Conservation (phyloP, 208 protist genomes). For the Crithidia fasciculata region DNA sequence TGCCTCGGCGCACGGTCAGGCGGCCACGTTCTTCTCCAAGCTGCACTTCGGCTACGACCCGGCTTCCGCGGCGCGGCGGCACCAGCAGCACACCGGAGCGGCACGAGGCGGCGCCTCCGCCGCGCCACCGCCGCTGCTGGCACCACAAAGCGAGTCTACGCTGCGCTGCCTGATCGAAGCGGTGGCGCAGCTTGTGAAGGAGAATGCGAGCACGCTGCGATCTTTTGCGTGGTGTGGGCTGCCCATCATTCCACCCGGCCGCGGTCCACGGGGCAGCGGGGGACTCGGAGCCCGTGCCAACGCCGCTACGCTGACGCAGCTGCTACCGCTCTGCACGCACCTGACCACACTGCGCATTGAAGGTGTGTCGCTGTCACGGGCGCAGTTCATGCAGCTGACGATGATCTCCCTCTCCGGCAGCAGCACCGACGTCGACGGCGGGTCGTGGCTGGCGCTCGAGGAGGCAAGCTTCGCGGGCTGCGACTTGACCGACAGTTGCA, state of each 20-base stretch:
- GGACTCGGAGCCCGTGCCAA: background rate
- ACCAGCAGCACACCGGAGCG: background rate
- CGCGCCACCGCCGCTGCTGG: constrained; percentile 3
- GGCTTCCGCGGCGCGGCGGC: background rate
- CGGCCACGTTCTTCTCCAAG: constrained; percentile 12
- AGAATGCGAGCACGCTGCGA: constrained; percentile 22
- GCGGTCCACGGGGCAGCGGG: background rate
- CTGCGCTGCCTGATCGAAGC: constrained; percentile 31
- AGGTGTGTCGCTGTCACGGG: constrained; percentile 35
- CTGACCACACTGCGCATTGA: constrained; percentile 50
- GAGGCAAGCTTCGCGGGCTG: constrained; percentile 71
- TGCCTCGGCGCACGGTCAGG: constrained; percentile 8
- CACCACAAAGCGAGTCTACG: constrained; percentile 12
- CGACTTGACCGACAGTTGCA: constrained; percentile 55
- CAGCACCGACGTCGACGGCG: constrained; percentile 9
- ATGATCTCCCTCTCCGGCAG: constrained; percentile 9
- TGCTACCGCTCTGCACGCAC: constrained; percentile 40
- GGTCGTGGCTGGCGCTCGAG: constrained; percentile 44
- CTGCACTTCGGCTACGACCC: constrained; percentile 24
- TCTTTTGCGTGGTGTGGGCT: constrained; percentile 49
- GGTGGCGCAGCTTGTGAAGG: constrained; percentile 23
- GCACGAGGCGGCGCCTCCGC: constrained; percentile 3
- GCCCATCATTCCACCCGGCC: constrained; percentile 10
- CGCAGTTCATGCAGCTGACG: constrained; percentile 41
- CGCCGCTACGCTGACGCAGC: constrained; percentile 36